Percentiles rank a stretch among this genome's conserved stretches.
These are phyloP conservation scores for Phytophthora pinifolia DNA, from an alignment of 352 stramenopile genomes.

Conservation along the genomic window DNA sequence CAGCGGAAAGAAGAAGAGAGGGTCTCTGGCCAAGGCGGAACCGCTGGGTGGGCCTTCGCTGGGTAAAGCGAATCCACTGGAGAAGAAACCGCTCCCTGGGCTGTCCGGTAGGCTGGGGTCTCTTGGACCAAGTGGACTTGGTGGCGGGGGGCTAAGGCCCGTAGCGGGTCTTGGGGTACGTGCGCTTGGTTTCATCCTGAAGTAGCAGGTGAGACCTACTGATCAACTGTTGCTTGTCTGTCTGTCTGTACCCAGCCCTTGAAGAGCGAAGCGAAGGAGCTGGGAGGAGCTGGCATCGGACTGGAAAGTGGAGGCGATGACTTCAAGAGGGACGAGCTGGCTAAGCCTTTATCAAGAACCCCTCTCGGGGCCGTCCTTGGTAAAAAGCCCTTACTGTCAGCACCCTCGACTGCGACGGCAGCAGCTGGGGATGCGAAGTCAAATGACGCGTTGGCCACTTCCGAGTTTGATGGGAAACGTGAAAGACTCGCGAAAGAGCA, in stretches of 20 bases:
- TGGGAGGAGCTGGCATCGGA: slow-evolving; percentile 7
- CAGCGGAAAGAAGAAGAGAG: slow-evolving; percentile 63
- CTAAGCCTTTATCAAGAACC: slow-evolving; percentile 48
- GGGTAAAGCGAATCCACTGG: slow-evolving; percentile 42
- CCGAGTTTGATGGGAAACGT: slow-evolving; percentile 55
- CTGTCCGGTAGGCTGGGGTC: slow-evolving; percentile 40
- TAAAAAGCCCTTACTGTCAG: slow-evolving; percentile 50
- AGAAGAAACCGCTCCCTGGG: slow-evolving; percentile 73
- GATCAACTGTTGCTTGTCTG: background rate
- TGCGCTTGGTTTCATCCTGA: background rate
- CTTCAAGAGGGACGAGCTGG: slow-evolving; percentile 17
- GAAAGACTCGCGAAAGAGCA: slow-evolving; percentile 49
- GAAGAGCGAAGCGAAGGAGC: slow-evolving; percentile 35
- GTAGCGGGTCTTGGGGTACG: slow-evolving; percentile 54
- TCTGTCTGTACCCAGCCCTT: slow-evolving; percentile 13
- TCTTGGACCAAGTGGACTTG: slow-evolving; percentile 28
- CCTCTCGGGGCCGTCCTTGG: slow-evolving; percentile 45
- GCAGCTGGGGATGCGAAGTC: slow-evolving; percentile 38
- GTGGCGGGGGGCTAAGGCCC: slow-evolving; percentile 39
- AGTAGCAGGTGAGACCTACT: no score
- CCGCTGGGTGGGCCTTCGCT: slow-evolving; percentile 44
- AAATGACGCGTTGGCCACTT: slow-evolving; percentile 26
- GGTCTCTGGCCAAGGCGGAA: slow-evolving; percentile 39
- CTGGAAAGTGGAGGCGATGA: slow-evolving; percentile 8
- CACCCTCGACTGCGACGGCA: slow-evolving; percentile 16